Conservation (phyloP, 768 basidiomycete genomes). For the Suillus discolor region DNA sequence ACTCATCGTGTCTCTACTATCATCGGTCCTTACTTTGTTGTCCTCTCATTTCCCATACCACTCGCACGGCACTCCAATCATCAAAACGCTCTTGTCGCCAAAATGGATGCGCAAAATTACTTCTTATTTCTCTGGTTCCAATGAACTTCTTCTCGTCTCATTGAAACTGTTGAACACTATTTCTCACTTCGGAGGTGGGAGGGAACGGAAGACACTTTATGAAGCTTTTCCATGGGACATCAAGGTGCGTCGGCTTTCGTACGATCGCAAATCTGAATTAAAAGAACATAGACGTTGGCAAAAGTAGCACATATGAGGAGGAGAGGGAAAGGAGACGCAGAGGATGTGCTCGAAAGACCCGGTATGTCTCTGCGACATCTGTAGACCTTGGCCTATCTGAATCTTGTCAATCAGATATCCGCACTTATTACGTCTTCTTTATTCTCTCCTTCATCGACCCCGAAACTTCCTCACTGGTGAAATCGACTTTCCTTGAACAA, state of each 20-base stretch:
- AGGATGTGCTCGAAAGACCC: conserved; percentile 49
- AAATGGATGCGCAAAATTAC: conserved; percentile 59
- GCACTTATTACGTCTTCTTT: conserved; percentile 74
- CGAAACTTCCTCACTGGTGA: conserved; percentile 51
- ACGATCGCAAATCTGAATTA: neutral
- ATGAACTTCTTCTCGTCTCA: conserved; percentile 65
- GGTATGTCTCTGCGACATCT: conserved; percentile 40
- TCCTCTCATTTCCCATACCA: conserved; percentile 74
- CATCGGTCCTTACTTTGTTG: conserved; percentile 61
- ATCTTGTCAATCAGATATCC: conserved; percentile 58
- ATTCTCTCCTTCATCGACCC: conserved; percentile 70
- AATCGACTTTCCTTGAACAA: conserved; percentile 69
- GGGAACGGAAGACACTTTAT: conserved; percentile 60
- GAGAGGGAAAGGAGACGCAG: conserved; percentile 47
- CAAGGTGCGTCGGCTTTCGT: conserved; percentile 48
- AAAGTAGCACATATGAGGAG: conserved; percentile 74
- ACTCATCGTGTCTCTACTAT: conserved; percentile 53
- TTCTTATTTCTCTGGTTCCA: conserved; percentile 60
- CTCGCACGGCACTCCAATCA: conserved; percentile 58
- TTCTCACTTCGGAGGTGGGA: conserved; percentile 64
- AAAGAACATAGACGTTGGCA: conserved; percentile 51
- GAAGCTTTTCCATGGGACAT: conserved; percentile 80
- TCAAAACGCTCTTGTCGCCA: conserved; percentile 60
- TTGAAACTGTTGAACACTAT: conserved; percentile 66
- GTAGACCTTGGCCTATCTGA: conserved; percentile 3